Percentiles rank a stretch among this genome's conserved stretches.
Evolutionary conservation across 192 early-diverging fungal genomes (phyloP).

Genomic region (Gonapodya sp.): DNA sequence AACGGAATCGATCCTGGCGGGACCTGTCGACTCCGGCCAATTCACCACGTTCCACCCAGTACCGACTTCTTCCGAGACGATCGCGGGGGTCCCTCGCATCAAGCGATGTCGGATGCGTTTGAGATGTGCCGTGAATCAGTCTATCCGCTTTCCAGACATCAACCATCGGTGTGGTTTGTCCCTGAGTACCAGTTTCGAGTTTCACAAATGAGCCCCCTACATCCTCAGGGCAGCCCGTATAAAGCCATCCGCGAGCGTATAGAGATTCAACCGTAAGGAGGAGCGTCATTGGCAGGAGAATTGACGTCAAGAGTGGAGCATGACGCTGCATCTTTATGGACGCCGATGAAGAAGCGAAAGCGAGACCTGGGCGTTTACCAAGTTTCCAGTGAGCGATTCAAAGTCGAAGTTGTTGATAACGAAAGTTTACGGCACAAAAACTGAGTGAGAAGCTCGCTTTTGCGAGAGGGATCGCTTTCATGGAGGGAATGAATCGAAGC

Average conservation of each 20-base stretch:
- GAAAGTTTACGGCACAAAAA: too few relatives aligned
- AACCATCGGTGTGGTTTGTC: not conserved
- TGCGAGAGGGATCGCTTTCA: too few relatives aligned
- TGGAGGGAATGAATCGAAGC: too few relatives aligned
- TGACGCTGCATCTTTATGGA: not conserved
- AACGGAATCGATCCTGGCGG: too few relatives aligned
- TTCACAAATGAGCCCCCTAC: not conserved
- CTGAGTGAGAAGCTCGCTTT: too few relatives aligned
- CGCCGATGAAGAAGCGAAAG: too few relatives aligned
- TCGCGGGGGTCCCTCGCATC: not conserved
- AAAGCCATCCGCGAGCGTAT: not conserved
- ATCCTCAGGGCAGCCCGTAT: not conserved
- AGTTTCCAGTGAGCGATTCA: too few relatives aligned
- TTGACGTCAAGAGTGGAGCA: not conserved
- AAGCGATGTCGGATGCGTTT: too few relatives aligned
- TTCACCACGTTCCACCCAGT: not conserved
- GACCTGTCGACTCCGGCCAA: not conserved
- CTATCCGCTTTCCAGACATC: not conserved
- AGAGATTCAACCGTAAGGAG: not conserved
- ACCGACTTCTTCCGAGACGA: not conserved
- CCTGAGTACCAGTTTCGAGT: not conserved
- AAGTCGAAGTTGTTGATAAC: too few relatives aligned
- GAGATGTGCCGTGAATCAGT: too few relatives aligned
- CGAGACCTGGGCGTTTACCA: too few relatives aligned
- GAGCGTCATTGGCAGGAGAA: not conserved